These are phyloP conservation scores for Sextonia rubra DNA, from an alignment of 164 flowering plant genomes.

Conservation along the genomic window DNA sequence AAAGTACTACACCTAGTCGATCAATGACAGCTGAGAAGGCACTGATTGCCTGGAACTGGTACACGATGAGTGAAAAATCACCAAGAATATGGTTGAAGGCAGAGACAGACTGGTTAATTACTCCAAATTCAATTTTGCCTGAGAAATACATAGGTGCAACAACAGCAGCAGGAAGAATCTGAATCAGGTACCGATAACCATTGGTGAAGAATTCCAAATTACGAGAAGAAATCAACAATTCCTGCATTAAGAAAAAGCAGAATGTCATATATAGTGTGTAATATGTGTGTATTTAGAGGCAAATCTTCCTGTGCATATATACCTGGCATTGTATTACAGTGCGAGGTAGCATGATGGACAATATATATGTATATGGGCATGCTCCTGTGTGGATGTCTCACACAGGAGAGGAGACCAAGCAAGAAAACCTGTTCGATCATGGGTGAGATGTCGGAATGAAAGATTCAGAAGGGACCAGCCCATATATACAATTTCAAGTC, in stretches of 20 bases:
- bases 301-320: too few species aligned
- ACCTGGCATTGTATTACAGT: too few species aligned
- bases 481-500: too few species aligned
- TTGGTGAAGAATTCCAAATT: slow-evolving; percentile 94
- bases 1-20: slow-evolving; percentile 57
- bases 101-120: slow-evolving; percentile 94
- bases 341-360: too few species aligned
- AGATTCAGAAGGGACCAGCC: too few species aligned
- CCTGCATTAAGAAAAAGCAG: slow-evolving; percentile 39
- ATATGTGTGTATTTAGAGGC: too few species aligned
- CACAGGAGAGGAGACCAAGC: too few species aligned
- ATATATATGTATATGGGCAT: too few species aligned
- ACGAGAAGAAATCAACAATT: slow-evolving; percentile 82
- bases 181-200: slow-evolving; percentile 96
- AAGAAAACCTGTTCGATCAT: too few species aligned
- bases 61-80: slow-evolving; percentile 89
- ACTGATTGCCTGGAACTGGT: slow-evolving; percentile 93
- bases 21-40: slow-evolving; percentile 96
- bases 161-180: slow-evolving; percentile 98
- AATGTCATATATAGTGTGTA: too few species aligned
- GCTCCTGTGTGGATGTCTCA: too few species aligned
- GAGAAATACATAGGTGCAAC: slow-evolving; percentile 99
- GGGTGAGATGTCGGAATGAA: too few species aligned
- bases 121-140: slow-evolving; percentile 98
- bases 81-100: slow-evolving; percentile 97